A percentile compares a stretch with the other conserved stretches of the same genome.
Evolutionary conservation across 768 basidiomycete species (phyloP).

Genomic region (Pleurotus giganteus): DNA sequence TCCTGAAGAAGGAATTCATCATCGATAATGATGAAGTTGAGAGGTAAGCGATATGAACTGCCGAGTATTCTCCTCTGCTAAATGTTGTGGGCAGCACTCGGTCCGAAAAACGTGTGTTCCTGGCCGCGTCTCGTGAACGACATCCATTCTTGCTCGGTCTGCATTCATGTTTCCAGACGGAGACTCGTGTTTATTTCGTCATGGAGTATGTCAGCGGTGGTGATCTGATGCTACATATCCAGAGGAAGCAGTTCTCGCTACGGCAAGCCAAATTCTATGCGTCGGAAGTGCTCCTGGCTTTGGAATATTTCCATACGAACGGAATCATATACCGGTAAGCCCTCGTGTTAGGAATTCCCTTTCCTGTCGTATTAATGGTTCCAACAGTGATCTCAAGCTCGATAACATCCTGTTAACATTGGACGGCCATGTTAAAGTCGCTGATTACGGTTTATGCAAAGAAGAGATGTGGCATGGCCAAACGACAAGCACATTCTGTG

Average conservation of each 20-base stretch:
- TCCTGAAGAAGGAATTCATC: conserved; percentile 99
- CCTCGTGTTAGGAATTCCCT: background rate
- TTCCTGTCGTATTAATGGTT: background rate
- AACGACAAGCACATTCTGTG: conserved; percentile 98
- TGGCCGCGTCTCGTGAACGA: conserved; percentile 93
- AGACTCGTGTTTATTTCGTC: conserved; percentile 98
- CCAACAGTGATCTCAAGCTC: conserved; percentile 85
- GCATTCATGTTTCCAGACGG: conserved; percentile 99
- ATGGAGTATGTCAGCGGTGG: conserved; percentile 99
- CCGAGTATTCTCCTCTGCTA: background rate
- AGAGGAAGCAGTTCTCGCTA: conserved; percentile 97
- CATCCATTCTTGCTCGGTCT: conserved; percentile 97
- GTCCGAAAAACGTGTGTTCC: conserved; percentile 97
- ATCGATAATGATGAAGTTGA: conserved; percentile 99
- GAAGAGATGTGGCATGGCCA: conserved; percentile 98
- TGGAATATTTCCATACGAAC: conserved; percentile 98
- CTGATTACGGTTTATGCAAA: conserved; percentile 98
- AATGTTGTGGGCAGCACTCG: conserved; percentile 65
- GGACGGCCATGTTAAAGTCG: conserved; percentile 98
- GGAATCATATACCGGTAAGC: conserved; percentile 97
- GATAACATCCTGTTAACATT: conserved; percentile 97
- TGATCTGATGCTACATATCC: conserved; percentile 99
- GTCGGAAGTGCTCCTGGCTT: conserved; percentile 89
- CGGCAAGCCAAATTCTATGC: conserved; percentile 99
- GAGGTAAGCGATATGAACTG: conserved; percentile 53